A percentile compares a stretch with the other conserved stretches of the same genome.
Evolutionary conservation across 2,329 filamentous ascomycete genomes (phyloP).

Genomic region (Aspergillus vadensis): DNA sequence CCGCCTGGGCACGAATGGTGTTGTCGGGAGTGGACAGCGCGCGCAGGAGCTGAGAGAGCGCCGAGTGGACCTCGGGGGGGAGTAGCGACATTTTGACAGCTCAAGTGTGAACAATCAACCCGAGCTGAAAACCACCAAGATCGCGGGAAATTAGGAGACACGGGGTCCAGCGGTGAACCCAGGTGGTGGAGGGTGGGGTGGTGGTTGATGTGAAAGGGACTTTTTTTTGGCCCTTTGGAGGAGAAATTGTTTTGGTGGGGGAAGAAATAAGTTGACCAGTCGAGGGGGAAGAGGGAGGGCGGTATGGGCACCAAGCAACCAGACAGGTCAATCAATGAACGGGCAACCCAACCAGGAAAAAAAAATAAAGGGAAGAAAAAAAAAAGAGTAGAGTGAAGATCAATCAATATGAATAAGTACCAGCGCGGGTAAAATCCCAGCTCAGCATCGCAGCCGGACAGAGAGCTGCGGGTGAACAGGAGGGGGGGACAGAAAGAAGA

Average conservation of each 20-base stretch:
- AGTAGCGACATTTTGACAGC: slow-evolving; percentile 74
- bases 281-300: slow-evolving; percentile 4
- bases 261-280: slow-evolving; percentile 13
- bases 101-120: slow-evolving; percentile 30
- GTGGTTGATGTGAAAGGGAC: slow-evolving; percentile 17
- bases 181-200: slow-evolving; percentile 17
- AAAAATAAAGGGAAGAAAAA: slow-evolving; percentile 9
- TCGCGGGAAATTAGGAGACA: slow-evolving; percentile 17
- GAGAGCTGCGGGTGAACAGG: slow-evolving; percentile 12
- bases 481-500: slow-evolving; percentile 6
- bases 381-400: slow-evolving; percentile 1
- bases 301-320: not conserved
- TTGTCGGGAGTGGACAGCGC: slow-evolving; percentile 91
- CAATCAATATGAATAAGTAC: not conserved
- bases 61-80: slow-evolving; percentile 77
- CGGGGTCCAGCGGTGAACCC: slow-evolving; percentile 19
- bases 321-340: slow-evolving; percentile 1
- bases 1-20: slow-evolving; percentile 76
- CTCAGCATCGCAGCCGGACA: slow-evolving; percentile 30
- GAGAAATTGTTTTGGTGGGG: slow-evolving; percentile 27
- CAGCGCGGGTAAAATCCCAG: slow-evolving; percentile 22
- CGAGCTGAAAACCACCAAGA: slow-evolving; percentile 21
- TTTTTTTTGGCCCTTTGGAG: slow-evolving; percentile 17
- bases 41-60: slow-evolving; percentile 82
- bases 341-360: not conserved